Evolutionary conservation across 2,329 filamentous ascomycete genomes (phyloP).

Genomic region (Apiospora kogelbergensis): DNA sequence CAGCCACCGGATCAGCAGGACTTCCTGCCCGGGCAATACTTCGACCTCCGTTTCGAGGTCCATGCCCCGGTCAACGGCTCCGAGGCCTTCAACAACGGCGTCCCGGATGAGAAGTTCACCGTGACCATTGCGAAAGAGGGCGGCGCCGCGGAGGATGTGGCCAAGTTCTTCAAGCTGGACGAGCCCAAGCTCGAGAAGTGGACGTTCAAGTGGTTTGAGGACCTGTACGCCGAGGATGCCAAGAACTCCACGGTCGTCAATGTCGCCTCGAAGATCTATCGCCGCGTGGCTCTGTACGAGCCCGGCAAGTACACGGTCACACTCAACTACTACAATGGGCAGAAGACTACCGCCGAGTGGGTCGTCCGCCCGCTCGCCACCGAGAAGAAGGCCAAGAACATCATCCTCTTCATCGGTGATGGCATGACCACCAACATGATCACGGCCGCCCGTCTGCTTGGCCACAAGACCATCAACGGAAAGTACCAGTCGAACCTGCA

Average conservation of each 20-base stretch:
- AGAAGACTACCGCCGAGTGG: slow-evolving; percentile 75
- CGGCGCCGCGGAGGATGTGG: slow-evolving; percentile 49
- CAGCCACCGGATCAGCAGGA: slow-evolving; percentile 65
- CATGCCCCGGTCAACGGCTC: slow-evolving; percentile 81
- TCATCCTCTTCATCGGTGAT: slow-evolving; percentile 80
- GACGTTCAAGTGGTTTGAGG: slow-evolving; percentile 84
- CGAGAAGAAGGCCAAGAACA: slow-evolving; percentile 77
- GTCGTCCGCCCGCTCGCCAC: slow-evolving; percentile 69
- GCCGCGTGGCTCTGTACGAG: slow-evolving; percentile 73
- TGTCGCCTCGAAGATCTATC: slow-evolving; percentile 77
- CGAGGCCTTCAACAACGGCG: slow-evolving; percentile 68
- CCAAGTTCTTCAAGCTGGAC: slow-evolving; percentile 66
- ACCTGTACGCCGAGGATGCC: slow-evolving; percentile 75
- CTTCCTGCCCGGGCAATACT: slow-evolving; percentile 80
- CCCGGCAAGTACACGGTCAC: slow-evolving; percentile 78
- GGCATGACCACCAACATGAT: slow-evolving; percentile 78
- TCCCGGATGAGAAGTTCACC: slow-evolving; percentile 73
- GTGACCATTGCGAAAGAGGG: slow-evolving; percentile 71
- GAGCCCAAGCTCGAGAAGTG: slow-evolving; percentile 77
- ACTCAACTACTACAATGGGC: slow-evolving; percentile 71
- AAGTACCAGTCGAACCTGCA: slow-evolving; percentile 75
- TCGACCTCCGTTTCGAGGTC: slow-evolving; percentile 81
- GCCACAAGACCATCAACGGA: slow-evolving; percentile 80
- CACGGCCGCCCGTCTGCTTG: slow-evolving; percentile 76
- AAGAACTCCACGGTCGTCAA: slow-evolving; percentile 71